These are phyloP conservation scores for Pleodorina starrii DNA, from an alignment of 139 green algal species.

Conservation along the genomic window DNA sequence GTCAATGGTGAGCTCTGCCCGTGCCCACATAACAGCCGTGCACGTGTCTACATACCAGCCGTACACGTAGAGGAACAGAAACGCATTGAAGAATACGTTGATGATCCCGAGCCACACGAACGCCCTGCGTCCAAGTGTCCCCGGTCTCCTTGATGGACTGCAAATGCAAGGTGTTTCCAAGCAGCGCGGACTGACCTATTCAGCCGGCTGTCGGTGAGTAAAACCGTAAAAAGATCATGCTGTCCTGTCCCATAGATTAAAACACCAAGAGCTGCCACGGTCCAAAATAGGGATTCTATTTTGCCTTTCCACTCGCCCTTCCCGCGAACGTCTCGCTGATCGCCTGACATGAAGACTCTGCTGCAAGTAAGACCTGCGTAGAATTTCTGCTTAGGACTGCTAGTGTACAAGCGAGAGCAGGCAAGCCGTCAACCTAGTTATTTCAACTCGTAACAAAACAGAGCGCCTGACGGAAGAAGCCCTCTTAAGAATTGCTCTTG, in stretches of 20 bases:
- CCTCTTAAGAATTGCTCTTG: too few relatives aligned
- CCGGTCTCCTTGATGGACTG: not conserved
- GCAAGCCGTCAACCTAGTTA: too few relatives aligned
- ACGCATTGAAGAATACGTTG: not conserved
- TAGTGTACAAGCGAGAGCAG: too few relatives aligned
- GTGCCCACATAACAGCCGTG: not conserved
- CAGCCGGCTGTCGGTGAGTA: not conserved
- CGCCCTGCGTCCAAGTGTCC: not conserved
- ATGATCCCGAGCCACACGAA: not conserved
- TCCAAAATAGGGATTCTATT: not conserved
- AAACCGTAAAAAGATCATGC: not conserved
- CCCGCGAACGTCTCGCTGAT: not conserved
- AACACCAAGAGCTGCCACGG: not conserved
- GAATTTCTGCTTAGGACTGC: too few relatives aligned
- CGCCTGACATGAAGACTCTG: not conserved
- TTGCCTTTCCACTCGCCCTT: not conserved
- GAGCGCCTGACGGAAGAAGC: too few relatives aligned
- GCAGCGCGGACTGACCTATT: too few relatives aligned
- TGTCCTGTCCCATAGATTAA: not conserved
- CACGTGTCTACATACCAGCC: not conserved
- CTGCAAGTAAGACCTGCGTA: too few relatives aligned
- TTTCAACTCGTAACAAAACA: too few relatives aligned
- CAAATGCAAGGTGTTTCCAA: not conserved
- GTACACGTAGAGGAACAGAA: slow-evolving; percentile 35
- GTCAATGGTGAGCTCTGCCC: not conserved